Base-by-base conservation (phyloP, 1,139 yeast genomes). In the Suhomyces atakaporum region DNA sequence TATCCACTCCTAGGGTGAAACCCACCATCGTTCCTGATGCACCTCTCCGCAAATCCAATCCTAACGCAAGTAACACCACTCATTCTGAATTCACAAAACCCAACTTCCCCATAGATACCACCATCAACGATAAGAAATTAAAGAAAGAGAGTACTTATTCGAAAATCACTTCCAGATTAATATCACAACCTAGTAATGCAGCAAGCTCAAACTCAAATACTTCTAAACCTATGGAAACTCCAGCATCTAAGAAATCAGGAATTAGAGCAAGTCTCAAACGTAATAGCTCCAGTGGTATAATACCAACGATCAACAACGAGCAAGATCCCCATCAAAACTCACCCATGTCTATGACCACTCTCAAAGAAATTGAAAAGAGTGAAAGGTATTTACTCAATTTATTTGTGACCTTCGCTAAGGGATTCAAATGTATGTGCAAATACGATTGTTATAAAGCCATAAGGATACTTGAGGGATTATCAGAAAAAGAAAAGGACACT, bases 381-480 rank as follows among this genome's bases (percentile, higher is more conserved):
- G 77, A 77, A 35, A 53, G 58, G 15, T 69, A 73, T 38, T 52
- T 84, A 19, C 58, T 77, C 22, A 63, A 68, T 13, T 56, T 84
- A 3, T 84, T 84, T 51, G 67, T 76, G 9, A 63, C 70, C 7
- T 73, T 88, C 46, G 92, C 92, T 1, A 75, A 77, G 47, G 84
- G 84, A 10, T 77, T 65, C 54, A 78, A 81, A 46, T 75, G 86
- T 11, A 73, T 84, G 64, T 66, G 80, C 40, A 69, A 74, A 31
- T 90, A 76, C 60, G 92, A 88, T 55, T 86, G 95, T 48, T 81
- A 79, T 53, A 82, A 84, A 50, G 95, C 97, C 1, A 79, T 89
- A 7, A 63, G 92, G 38, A 66, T 78, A 2, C 66, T 92, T 28
- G 80, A 79, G 38, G 63, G 78, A 5, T 69, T 88, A 13, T 79